Conservation (phyloP, 768 basidiomycete species). For the Phaeotremella skinneri region DNA sequence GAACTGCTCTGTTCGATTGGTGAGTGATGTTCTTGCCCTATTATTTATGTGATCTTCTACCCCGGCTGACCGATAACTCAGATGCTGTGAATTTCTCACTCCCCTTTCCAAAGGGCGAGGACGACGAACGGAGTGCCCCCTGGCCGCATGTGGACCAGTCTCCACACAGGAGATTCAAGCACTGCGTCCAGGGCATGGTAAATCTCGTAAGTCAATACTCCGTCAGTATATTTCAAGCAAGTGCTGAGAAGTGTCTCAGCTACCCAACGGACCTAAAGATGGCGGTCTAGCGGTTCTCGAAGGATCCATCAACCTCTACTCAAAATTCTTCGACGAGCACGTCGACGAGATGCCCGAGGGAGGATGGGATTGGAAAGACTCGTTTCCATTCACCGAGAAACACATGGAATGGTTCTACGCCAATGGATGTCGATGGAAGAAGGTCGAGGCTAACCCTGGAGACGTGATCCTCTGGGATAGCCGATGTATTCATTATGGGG, state of each 20-base stretch:
- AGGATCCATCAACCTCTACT: slow-evolving; percentile 22
- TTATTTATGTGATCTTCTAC: too few species aligned
- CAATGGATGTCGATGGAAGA: slow-evolving; percentile 43
- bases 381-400: slow-evolving; percentile 28
- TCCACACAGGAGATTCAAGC: slow-evolving; percentile 17
- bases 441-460: slow-evolving; percentile 43
- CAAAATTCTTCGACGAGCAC: slow-evolving; percentile 30
- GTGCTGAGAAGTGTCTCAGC: slow-evolving; percentile 5
- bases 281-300: slow-evolving; percentile 40
- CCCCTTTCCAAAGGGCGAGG: slow-evolving; percentile 16
- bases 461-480: slow-evolving; percentile 50
- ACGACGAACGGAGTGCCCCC: slow-evolving; percentile 4
- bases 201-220: slow-evolving; percentile 24
- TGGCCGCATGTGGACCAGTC: slow-evolving; percentile 28
- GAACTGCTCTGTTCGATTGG: slow-evolving; percentile 31
- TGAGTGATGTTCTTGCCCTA: slow-evolving; percentile 6
- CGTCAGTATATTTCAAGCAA: not conserved
- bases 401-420: slow-evolving; percentile 45
- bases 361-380: slow-evolving; percentile 33
- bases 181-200: slow-evolving; percentile 37
- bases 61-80: not conserved
- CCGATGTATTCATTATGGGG: slow-evolving; percentile 37
- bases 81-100: slow-evolving; percentile 21
- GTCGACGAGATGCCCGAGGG: slow-evolving; percentile 30
- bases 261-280: slow-evolving; percentile 37